Conservation (phyloP, 108 stramenopile genomes). For the Pseudonitzschia multistriata region DNA sequence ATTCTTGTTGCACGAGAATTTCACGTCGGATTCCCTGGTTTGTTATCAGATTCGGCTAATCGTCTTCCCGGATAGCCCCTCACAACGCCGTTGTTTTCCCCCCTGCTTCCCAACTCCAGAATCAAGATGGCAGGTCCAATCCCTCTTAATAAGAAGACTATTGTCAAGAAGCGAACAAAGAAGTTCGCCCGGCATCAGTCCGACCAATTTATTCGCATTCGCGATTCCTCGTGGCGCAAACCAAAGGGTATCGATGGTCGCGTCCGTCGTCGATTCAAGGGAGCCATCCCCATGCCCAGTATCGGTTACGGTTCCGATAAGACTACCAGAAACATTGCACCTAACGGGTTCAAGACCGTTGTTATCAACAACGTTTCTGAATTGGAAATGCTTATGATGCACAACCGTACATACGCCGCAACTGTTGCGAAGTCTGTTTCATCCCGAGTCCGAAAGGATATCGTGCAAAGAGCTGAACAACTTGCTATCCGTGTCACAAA, state of each 20-base stretch:
- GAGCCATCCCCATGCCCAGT: conserved; percentile 95
- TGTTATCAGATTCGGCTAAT: no score
- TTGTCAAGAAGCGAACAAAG: conserved; percentile 99
- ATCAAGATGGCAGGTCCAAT: conserved; percentile 86
- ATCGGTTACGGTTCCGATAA: conserved; percentile 99
- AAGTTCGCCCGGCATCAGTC: conserved; percentile 99
- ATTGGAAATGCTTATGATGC: conserved; percentile 99
- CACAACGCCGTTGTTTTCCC: not conserved
- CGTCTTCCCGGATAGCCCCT: no score
- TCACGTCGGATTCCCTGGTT: no score
- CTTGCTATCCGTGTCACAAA: conserved; percentile 85
- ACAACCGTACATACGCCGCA: conserved; percentile 99
- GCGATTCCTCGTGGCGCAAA: conserved; percentile 95
- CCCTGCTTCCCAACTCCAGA: not conserved
- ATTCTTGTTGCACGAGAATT: no score
- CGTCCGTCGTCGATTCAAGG: conserved; percentile 99
- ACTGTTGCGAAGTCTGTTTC: conserved; percentile 97
- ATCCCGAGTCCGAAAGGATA: conserved; percentile 88
- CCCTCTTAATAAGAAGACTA: conserved; percentile 92
- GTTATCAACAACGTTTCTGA: conserved; percentile 95
- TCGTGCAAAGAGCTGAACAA: conserved; percentile 97
- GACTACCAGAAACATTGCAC: conserved; percentile 95
- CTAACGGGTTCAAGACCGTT: conserved; percentile 98
- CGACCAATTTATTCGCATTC: conserved; percentile 96
- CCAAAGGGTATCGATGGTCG: conserved; percentile 99